Percentiles rank a stretch among this genome's conserved stretches.
These are phyloP conservation scores for Pseudotulostoma volvatum DNA, from an alignment of 495 filamentous ascomycete genomes.

Conservation along the genomic window DNA sequence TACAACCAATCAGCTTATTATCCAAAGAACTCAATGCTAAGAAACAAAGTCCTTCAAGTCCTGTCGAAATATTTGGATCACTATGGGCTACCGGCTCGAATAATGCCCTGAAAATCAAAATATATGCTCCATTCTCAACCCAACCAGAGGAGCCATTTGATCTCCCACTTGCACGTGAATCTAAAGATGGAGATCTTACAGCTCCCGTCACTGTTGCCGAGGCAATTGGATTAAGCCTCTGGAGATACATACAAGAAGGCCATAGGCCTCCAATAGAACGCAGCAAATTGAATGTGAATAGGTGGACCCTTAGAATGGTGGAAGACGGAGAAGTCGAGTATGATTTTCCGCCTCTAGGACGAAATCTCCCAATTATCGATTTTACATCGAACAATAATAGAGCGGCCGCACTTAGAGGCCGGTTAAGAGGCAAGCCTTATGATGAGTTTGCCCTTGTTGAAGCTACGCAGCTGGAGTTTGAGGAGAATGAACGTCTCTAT, in stretches of 20 bases:
- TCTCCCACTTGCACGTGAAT: constrained; percentile 58
- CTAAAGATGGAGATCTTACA: constrained; percentile 49
- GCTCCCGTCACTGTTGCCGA: constrained; percentile 70
- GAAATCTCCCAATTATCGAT: constrained; percentile 61
- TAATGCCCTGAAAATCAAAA: constrained; percentile 67
- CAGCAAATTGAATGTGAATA: constrained; percentile 68
- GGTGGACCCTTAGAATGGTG: constrained; percentile 87
- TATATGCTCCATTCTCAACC: constrained; percentile 72
- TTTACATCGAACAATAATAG: constrained; percentile 87
- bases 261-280: constrained; percentile 51
- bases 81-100: constrained; percentile 72
- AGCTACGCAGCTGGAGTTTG: constrained; percentile 58
- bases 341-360: constrained; percentile 76
- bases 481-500: constrained; percentile 59
- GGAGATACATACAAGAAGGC: constrained; percentile 71
- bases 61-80: constrained; percentile 72
- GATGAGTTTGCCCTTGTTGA: constrained; percentile 87
- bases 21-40: constrained; percentile 59
- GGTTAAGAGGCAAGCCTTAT: constrained; percentile 67
- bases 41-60: constrained; percentile 61
- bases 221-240: constrained; percentile 76
- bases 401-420: constrained; percentile 40
- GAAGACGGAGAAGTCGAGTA: constrained; percentile 92
- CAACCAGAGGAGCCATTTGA: constrained; percentile 56
- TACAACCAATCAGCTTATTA: constrained; percentile 62